phyloP scores from a whole-genome alignment of 2,329 filamentous ascomycete genomes.

The Thielaviopsis punctulata region DNA sequence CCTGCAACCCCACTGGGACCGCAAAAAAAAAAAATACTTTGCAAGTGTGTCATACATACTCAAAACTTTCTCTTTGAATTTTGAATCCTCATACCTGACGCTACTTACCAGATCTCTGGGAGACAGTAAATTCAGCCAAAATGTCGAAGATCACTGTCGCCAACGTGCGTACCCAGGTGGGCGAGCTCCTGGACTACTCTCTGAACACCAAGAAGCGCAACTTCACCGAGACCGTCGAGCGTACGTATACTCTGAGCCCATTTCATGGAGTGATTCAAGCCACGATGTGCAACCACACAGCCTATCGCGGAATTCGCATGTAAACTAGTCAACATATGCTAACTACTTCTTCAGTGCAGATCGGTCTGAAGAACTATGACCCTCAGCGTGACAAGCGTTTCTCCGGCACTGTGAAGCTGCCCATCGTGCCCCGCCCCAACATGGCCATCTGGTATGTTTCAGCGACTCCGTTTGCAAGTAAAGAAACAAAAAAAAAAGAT shows the following conservation, averaged over 20 bases:
- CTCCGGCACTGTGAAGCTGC: conserved; percentile 95
- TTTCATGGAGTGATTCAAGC: conserved; percentile 11
- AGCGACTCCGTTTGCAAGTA: not conserved
- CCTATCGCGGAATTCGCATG: not conserved
- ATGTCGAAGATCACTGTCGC: conserved; percentile 85
- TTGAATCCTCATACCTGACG: conserved; percentile 5
- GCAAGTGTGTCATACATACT: not conserved
- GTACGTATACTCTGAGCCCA: conserved; percentile 10
- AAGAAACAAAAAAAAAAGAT: not conserved
- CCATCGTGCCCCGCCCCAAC: conserved; percentile 75
- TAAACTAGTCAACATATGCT: not conserved
- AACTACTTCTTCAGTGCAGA: conserved; percentile 35
- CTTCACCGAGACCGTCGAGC: conserved; percentile 85
- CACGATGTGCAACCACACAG: conserved; percentile 12
- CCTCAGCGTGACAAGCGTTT: conserved; percentile 99
- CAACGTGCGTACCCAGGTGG: conserved; percentile 90
- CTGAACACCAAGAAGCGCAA: conserved; percentile 90
- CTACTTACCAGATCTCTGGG: conserved; percentile 33
- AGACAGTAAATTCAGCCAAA: conserved; percentile 47
- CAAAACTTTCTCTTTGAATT: conserved; percentile 5
- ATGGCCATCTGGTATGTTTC: conserved; percentile 54
- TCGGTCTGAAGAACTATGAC: conserved; percentile 97
- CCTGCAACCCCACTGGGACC: not conserved
- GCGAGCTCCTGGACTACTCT: conserved; percentile 89
- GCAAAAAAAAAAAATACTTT: conserved; percentile 1